A percentile compares a stretch with the other conserved stretches of the same genome.
Evolutionary conservation across 202 grass and related monocot genomes (phyloP).

Genomic region (Hordeum pubiflorum): DNA sequence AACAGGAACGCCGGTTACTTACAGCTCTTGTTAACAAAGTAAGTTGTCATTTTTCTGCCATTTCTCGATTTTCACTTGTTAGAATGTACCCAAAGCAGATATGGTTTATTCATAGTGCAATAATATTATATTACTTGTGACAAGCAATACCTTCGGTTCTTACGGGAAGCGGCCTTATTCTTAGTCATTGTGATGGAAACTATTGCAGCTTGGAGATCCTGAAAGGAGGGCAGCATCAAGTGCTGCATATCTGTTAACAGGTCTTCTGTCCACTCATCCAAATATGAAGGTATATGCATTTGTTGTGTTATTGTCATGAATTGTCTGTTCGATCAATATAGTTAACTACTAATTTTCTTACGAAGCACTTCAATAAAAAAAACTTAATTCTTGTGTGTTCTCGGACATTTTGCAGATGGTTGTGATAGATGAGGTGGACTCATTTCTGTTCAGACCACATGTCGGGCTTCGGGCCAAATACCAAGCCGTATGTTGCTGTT

Average conservation of each 20-base stretch:
- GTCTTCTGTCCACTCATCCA: constrained; percentile 72
- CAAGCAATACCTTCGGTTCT: constrained; percentile 5
- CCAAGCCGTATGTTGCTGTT: constrained; percentile 73
- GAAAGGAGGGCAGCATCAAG: constrained; percentile 86
- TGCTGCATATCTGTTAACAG: constrained; percentile 75
- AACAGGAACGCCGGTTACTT: constrained; percentile 91
- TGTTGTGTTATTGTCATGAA: neutral
- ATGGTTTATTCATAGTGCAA: constrained; percentile 7
- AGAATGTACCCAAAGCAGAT: neutral
- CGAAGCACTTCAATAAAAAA: neutral
- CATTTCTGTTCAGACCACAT: constrained; percentile 91
- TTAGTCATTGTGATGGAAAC: constrained; percentile 19
- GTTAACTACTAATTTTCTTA: constrained; percentile 24
- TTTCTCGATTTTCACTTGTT: neutral
- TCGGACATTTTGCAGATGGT: constrained; percentile 52
- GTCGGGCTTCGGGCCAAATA: constrained; percentile 84
- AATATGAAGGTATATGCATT: constrained; percentile 79
- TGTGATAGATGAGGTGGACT: constrained; percentile 94
- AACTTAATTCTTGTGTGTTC: neutral
- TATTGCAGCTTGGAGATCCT: constrained; percentile 84
- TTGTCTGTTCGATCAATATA: neutral
- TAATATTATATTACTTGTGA: neutral
- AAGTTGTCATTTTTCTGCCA: constrained; percentile 19
- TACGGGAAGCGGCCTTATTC: neutral
- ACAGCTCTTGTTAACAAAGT: constrained; percentile 96